Conservation (phyloP, 192 early-diverging fungal species). For the Gorgonomyces haynaldii region DNA sequence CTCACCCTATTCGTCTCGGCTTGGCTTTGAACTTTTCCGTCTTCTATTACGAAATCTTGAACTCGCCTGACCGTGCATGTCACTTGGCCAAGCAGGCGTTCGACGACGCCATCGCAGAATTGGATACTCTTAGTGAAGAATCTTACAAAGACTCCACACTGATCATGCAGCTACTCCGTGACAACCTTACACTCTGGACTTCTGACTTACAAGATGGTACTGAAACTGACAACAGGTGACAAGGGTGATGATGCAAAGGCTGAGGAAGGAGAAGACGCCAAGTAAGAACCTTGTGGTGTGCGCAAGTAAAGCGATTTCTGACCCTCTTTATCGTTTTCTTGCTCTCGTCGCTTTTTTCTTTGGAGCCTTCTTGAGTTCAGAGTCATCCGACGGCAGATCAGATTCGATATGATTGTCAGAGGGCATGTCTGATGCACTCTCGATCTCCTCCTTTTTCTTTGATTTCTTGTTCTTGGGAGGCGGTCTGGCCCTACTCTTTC, state of each 20-base stretch:
- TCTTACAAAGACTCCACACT: slow-evolving; percentile 99
- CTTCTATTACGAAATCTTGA: slow-evolving; percentile 98
- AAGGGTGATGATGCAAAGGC: slow-evolving; percentile 44
- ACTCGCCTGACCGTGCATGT: slow-evolving; percentile 95
- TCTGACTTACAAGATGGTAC: slow-evolving; percentile 86
- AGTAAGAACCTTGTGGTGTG: slow-evolving; percentile 14
- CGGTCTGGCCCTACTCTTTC: too few species aligned
- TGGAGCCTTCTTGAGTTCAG: too few species aligned
- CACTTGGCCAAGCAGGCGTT: slow-evolving; percentile 95
- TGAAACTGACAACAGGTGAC: slow-evolving; percentile 17
- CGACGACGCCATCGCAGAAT: slow-evolving; percentile 97
- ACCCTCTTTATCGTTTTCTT: too few species aligned
- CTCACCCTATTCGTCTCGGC: slow-evolving; percentile 97
- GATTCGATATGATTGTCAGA: too few species aligned
- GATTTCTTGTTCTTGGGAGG: too few species aligned
- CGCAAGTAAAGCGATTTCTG: too few species aligned
- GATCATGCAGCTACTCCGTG: slow-evolving; percentile 98
- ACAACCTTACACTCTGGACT: slow-evolving; percentile 99
- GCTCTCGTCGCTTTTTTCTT: too few species aligned
- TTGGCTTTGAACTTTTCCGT: slow-evolving; percentile 98
- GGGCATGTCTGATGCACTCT: too few species aligned
- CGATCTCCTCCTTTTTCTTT: too few species aligned
- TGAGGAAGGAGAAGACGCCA: slow-evolving; percentile 38
- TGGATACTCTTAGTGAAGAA: slow-evolving; percentile 97
- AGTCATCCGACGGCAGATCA: too few species aligned